A percentile compares a stretch with the other conserved stretches of the same genome.
These are phyloP conservation scores for Diplodia intermedia DNA, from an alignment of 2,329 filamentous ascomycete species.

Conservation along the genomic window DNA sequence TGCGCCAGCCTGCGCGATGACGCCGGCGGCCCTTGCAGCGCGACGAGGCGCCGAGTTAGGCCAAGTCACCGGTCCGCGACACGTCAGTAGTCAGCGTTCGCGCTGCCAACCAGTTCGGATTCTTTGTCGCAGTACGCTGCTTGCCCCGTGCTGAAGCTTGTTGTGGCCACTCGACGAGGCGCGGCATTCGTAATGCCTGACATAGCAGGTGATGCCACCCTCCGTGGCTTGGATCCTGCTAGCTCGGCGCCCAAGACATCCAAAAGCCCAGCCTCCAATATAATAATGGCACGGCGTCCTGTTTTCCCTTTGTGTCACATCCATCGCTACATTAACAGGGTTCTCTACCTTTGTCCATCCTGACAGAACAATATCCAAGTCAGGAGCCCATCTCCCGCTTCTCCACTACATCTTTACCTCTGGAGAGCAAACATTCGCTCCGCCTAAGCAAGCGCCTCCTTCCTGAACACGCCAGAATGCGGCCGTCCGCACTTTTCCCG, in stretches of 20 bases:
- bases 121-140: slow-evolving; percentile 5
- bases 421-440: background rate
- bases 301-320: slow-evolving; percentile 19
- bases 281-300: slow-evolving; percentile 14
- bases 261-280: slow-evolving; percentile 8
- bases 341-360: background rate
- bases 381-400: background rate
- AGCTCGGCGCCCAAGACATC: slow-evolving; percentile 9
- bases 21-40: slow-evolving; percentile 15
- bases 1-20: slow-evolving; percentile 24
- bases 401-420: background rate
- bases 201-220: slow-evolving; percentile 20
- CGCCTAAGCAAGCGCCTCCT: background rate
- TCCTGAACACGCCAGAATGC: slow-evolving; percentile 54
- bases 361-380: background rate
- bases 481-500: slow-evolving; percentile 58
- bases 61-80: slow-evolving; percentile 11
- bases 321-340: slow-evolving; percentile 4
- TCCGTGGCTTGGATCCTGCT: slow-evolving; percentile 21
- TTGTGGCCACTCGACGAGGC: slow-evolving; percentile 19
- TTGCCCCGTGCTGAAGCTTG: background rate
- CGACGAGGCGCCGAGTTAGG: slow-evolving; percentile 13
- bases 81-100: slow-evolving; percentile 28
- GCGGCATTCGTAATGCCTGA: slow-evolving; percentile 30
- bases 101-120: slow-evolving; percentile 23